Evolutionary conservation across 1,139 yeast genomes (phyloP), one percentile per base, ranked within the genome.

Genomic region (Yamadazyma aaseri): DNA sequence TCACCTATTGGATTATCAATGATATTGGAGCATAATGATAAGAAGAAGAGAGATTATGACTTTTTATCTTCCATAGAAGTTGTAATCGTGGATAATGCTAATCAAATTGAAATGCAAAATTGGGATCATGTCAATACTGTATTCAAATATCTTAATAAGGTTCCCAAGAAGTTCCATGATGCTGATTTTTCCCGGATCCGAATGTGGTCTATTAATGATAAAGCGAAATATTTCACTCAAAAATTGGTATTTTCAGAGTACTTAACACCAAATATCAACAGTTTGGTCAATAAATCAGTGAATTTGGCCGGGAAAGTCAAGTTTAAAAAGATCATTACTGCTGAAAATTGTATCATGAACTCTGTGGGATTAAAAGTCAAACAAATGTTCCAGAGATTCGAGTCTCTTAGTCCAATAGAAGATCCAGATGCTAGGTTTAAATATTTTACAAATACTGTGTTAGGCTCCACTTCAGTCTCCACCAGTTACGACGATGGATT

Each of bases 141-240:
- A n/a, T 65, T 82, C 50, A 79, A 81, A 44, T 79, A 83, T 53
- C 49, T 89, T 38, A 89, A 89, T 58, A 66, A 73, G 39, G 77
- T 87, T 29, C 98, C 98, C 5, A 75, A 75, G 42, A 71, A 75
- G 34, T 82, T 84, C 48, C 79, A 84, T 39, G 95, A 86, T 45
- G 86, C 95, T 14, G 98, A 92, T 60, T 92, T 92, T 56, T 81
- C 94, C 36, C 74, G 99, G 49, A 81, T 92, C 28, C 72, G 97
- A 47, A 83, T 86, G 83, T 90, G 96, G 95, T 81, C 83, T 27
- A 79, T 92, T 43, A 90, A 92, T 51, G 95, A 87, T 43, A 81
- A 86, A 47, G 81, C 87, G n/a, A 71, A 66, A 40, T 66, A 67
- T 32, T 68, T 90, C 40, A 76, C 97, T 25, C 99, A 92, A 59